A percentile compares a stretch with the other conserved stretches of the same genome.
Conservation (phyloP, 352 stramenopile species). For the Phytophthora pinifolia region DNA sequence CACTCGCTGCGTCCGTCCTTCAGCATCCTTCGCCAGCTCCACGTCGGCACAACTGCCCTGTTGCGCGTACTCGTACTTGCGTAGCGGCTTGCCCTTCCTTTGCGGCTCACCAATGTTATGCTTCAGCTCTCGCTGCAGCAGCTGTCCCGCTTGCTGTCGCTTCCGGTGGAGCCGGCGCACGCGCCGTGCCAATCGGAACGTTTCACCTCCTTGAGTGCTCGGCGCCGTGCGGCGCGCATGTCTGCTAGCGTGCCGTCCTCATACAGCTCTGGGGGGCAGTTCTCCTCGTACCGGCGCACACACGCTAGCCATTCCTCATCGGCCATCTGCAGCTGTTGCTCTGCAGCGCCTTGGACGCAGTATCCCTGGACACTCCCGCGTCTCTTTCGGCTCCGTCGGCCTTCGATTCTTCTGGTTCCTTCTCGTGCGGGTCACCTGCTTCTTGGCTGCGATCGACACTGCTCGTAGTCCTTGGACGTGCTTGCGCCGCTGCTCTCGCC, state of each 20-base stretch:
- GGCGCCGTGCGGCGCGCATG: background rate
- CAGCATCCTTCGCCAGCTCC: background rate
- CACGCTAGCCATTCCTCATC: background rate
- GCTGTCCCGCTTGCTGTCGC: background rate
- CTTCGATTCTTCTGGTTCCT: too few species aligned
- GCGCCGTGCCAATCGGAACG: background rate
- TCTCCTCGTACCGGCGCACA: background rate
- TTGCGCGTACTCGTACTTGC: slow-evolving; percentile 4
- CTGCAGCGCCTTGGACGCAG: too few species aligned
- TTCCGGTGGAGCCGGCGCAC: background rate
- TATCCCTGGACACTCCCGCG: too few species aligned
- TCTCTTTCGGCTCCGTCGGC: too few species aligned
- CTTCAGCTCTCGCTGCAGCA: too few species aligned
- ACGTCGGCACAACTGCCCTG: slow-evolving; percentile 7
- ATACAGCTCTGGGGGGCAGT: background rate
- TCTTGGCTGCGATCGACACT: too few species aligned
- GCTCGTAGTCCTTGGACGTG: too few species aligned
- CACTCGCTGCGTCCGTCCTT: background rate
- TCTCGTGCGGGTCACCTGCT: too few species aligned
- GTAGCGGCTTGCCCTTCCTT: background rate
- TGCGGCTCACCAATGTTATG: too few species aligned
- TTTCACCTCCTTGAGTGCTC: background rate
- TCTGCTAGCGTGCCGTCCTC: background rate
- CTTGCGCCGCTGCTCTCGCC: too few species aligned
- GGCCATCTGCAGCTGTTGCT: background rate